These are phyloP conservation scores for Diaporthe vexans DNA, from an alignment of 2,329 filamentous ascomycete species.

Conservation along the genomic window DNA sequence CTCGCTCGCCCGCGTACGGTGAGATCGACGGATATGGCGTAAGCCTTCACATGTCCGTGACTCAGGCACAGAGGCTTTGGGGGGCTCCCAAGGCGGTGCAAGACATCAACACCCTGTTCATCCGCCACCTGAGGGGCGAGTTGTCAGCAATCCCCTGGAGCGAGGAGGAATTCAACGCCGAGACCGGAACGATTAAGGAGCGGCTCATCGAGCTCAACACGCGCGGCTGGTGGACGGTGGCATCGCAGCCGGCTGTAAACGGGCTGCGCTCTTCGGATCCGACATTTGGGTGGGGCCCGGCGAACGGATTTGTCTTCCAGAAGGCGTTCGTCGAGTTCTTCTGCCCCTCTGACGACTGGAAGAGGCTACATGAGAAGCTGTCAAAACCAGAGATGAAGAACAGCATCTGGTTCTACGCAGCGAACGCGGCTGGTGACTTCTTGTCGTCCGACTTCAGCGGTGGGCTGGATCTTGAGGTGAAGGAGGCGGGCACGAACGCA, in stretches of 20 bases:
- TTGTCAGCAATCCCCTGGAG: conserved; percentile 92
- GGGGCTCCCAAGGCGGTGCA: conserved; percentile 77
- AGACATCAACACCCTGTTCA: conserved; percentile 87
- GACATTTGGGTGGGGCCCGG: conserved; percentile 94
- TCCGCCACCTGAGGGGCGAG: conserved; percentile 83
- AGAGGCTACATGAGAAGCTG: conserved; percentile 74
- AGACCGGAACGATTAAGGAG: conserved; percentile 84
- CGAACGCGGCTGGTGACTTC: conserved; percentile 84
- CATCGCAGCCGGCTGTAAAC: conserved; percentile 94
- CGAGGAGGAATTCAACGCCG: conserved; percentile 86
- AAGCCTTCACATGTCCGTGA: conserved; percentile 91
- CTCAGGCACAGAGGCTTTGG: conserved; percentile 88
- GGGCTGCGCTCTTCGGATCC: conserved; percentile 81
- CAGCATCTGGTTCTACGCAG: conserved; percentile 88
- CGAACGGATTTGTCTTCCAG: conserved; percentile 95
- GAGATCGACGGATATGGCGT: conserved; percentile 99
- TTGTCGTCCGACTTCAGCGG: conserved; percentile 72
- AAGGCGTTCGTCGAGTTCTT: conserved; percentile 99
- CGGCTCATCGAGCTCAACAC: conserved; percentile 82
- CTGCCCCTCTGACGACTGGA: conserved; percentile 81
- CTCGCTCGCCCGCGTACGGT: conserved; percentile 91
- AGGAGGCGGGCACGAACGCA: conserved; percentile 80
- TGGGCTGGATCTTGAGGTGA: conserved; percentile 44
- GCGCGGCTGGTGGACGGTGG: conserved; percentile 95
- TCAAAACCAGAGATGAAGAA: conserved; percentile 69